Percentiles rank a stretch among this genome's conserved stretches.
phyloP scores from a whole-genome alignment of 2,329 filamentous ascomycete genomes.

The Claviceps fusiformis region DNA sequence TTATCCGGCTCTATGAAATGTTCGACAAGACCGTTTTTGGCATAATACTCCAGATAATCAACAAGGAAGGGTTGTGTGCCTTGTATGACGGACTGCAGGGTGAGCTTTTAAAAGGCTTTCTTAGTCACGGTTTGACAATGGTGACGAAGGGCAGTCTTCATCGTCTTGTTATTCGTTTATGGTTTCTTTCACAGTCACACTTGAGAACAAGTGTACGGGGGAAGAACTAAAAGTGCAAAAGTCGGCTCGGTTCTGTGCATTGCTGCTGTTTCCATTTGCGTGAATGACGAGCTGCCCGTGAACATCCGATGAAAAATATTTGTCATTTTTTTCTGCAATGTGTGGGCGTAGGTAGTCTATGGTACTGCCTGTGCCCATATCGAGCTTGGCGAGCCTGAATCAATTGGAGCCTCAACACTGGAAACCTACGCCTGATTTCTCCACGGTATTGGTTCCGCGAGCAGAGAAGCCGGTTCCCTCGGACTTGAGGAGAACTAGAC shows the following conservation, averaged over 20 bases:
- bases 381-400: background rate
- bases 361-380: background rate
- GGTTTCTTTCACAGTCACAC: slow-evolving; percentile 37
- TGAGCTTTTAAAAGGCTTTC: slow-evolving; percentile 71
- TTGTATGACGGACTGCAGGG: slow-evolving; percentile 66
- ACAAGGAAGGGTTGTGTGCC: slow-evolving; percentile 50
- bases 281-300: background rate
- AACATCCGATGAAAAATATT: background rate
- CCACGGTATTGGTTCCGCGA: slow-evolving; percentile 69
- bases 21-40: slow-evolving; percentile 44
- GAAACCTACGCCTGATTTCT: slow-evolving; percentile 66
- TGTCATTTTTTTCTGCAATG: background rate
- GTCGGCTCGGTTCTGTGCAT: background rate
- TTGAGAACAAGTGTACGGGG: slow-evolving; percentile 11
- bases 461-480: slow-evolving; percentile 91
- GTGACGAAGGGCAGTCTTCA: slow-evolving; percentile 70
- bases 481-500: slow-evolving; percentile 64
- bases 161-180: slow-evolving; percentile 54
- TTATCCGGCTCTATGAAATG: slow-evolving; percentile 8
- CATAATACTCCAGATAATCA: slow-evolving; percentile 43
- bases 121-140: slow-evolving; percentile 80
- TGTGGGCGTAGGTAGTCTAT: background rate
- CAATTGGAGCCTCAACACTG: slow-evolving; percentile 47
- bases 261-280: too few species aligned
- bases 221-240: background rate